Evolutionary conservation across 306 rosid genomes (phyloP).

Genomic region (Cercis canadensis): DNA sequence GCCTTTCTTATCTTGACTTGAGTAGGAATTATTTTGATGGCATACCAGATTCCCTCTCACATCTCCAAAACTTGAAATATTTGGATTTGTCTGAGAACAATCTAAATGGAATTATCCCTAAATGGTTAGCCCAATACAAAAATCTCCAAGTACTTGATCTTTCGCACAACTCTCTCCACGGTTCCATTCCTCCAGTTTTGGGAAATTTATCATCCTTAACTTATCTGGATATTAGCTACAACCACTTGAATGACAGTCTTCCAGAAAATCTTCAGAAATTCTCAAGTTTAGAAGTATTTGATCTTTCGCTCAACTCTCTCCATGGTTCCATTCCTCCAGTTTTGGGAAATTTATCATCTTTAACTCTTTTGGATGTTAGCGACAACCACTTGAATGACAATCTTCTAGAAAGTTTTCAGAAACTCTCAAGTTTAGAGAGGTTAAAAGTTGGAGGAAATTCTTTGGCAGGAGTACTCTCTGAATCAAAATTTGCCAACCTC

Average conservation of each 20-base stretch:
- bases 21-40: background rate
- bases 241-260: too few relatives aligned
- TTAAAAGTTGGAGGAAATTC: background rate
- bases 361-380: too few relatives aligned
- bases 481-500: background rate
- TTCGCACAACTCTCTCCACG: background rate
- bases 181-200: background rate
- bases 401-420: too few relatives aligned
- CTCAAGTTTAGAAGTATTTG: too few relatives aligned
- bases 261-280: constrained; percentile 4
- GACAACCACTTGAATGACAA: too few relatives aligned
- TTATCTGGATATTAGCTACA: too few relatives aligned
- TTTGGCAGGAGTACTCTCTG: background rate
- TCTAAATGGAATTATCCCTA: too few relatives aligned
- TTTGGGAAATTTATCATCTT: background rate
- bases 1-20: background rate
- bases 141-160: background rate
- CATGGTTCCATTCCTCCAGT: background rate
- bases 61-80: background rate
- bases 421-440: background rate
- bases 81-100: background rate
- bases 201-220: background rate
- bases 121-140: too few relatives aligned
- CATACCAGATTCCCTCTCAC: background rate
- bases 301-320: too few relatives aligned